Evolutionary conservation across 2,329 filamentous ascomycete species (phyloP).

Genomic region (Apiospora aurea): DNA sequence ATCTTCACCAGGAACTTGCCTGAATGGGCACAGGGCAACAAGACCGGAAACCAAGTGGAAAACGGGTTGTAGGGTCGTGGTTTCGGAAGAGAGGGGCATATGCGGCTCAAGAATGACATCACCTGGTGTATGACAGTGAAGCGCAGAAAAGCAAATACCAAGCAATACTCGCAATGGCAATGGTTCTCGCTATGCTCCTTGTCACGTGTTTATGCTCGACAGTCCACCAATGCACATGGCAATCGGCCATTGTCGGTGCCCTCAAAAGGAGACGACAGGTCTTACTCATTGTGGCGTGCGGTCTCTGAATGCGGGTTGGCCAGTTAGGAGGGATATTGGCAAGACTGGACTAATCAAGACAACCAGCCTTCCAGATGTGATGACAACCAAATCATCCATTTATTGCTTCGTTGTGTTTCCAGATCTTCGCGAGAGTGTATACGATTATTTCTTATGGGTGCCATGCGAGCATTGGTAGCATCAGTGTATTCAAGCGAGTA

Average conservation of each 20-base stretch:
- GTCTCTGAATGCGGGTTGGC: not conserved
- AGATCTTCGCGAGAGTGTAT: too few relatives aligned
- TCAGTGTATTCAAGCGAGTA: too few relatives aligned
- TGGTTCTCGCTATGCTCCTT: not conserved
- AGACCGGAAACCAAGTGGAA: constrained; percentile 1
- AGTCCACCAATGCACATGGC: not conserved
- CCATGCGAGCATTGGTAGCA: too few relatives aligned
- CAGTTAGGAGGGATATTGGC: too few relatives aligned
- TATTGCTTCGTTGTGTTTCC: too few relatives aligned
- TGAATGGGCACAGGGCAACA: constrained; percentile 22
- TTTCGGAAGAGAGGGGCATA: not conserved
- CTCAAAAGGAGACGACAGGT: not conserved
- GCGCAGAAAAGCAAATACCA: not conserved
- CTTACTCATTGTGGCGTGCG: too few relatives aligned
- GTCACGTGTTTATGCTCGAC: not conserved
- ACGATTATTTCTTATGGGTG: too few relatives aligned
- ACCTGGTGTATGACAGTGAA: not conserved
- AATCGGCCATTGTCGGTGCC: not conserved
- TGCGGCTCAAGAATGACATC: not conserved
- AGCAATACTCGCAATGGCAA: not conserved
- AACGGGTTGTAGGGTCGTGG: not conserved
- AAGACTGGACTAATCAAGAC: too few relatives aligned
- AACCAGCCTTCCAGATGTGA: too few relatives aligned
- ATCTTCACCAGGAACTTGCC: constrained; percentile 26
- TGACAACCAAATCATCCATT: too few relatives aligned